Evolutionary conservation across 139 green algal species (phyloP), one percentile per base, ranked within the genome.

Genomic region (Mychonastes homosphaera): DNA sequence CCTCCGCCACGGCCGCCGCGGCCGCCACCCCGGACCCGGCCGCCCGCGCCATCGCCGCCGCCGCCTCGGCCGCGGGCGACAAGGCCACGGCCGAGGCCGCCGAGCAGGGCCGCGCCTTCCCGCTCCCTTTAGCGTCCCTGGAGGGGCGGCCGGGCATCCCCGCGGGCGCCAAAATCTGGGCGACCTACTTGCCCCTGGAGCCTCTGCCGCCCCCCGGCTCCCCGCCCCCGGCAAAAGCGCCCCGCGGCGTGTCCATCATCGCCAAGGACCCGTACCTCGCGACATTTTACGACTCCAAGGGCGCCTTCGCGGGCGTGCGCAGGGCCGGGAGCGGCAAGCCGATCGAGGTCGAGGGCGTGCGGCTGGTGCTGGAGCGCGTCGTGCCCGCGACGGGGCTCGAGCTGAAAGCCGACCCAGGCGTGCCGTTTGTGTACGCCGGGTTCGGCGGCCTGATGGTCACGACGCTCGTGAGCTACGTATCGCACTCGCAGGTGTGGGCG

Each of bases 341-440:
- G 12, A 93, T 99, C 40, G 56, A 75, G 35, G 84, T 95, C 29
- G 83, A 91, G 41, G 89, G 91, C 0, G 50, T 94, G 63, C 36
- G 69, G n/a, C 46, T 99, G 3, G 75, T 94, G 6, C 53, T 96
- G 3, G 81, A 90, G 12, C 56, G 70, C 46, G 65, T 95, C 5
- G 46, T 88, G 44, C 84, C 80, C 36, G 69, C 65, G 53, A 93
- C 83, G 12, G 88, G 88, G 9, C 68, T 96, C 26, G 84, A 95
- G 77, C 69, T 97, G 19, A 95, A 97, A 78, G 78, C 57, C 3
- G 92, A 99, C 70, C 92, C 92, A 0, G 92, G 92, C 5, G 84
- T 99, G 49, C 92, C 91, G 0, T 70, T 79, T 3, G 91, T 98
- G 18, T 99, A 99, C 68, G 88, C 92, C 62, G 81, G 72, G 5